Evolutionary conservation across 2,329 filamentous ascomycete species (phyloP).

Genomic region (Aspergillus carbonarius): DNA sequence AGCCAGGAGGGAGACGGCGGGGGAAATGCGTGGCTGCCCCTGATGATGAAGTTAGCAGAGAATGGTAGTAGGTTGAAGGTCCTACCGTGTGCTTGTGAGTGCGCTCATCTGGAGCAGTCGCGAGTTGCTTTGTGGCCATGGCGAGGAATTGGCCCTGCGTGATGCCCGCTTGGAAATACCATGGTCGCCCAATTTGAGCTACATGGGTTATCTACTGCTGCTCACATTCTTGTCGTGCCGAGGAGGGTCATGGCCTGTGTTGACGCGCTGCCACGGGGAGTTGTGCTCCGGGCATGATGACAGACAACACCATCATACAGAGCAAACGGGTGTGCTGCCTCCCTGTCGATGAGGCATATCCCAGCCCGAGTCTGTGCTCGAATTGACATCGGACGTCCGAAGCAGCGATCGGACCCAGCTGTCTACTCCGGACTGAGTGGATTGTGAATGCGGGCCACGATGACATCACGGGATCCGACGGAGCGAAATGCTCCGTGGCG

Average conservation of each 20-base stretch:
- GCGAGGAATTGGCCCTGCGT: neutral
- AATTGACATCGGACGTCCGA: neutral
- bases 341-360: neutral
- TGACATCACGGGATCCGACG: neutral
- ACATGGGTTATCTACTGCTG: neutral
- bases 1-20: neutral
- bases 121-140: neutral
- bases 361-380: too few relatives aligned
- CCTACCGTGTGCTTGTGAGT: neutral
- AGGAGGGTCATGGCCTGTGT: neutral
- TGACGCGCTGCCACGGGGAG: neutral
- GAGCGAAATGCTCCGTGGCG: neutral
- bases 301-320: too few relatives aligned
- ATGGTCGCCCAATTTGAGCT: neutral
- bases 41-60: neutral
- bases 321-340: neutral
- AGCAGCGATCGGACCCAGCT: neutral
- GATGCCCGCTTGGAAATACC: neutral
- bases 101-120: neutral
- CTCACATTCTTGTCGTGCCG: neutral
- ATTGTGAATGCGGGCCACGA: neutral
- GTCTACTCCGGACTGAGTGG: too few relatives aligned
- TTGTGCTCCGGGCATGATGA: neutral
- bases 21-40: conserved; percentile 5
- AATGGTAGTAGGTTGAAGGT: neutral